Conservation (phyloP, 73 alveolate species). For the Blepharisma stoltei region DNA sequence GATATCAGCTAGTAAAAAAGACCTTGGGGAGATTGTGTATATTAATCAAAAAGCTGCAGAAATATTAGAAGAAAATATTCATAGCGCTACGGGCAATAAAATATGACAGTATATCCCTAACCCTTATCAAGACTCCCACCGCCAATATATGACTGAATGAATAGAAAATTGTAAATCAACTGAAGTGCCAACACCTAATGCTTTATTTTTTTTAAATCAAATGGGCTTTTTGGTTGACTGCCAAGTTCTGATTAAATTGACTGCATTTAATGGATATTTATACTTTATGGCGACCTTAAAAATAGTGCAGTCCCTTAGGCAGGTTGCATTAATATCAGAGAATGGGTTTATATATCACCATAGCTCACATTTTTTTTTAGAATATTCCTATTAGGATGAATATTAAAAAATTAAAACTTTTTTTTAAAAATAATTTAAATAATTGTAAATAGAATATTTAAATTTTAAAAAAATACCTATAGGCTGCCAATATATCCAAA, state of each 20-base stretch:
- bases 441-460: too few species aligned
- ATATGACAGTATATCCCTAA: not conserved
- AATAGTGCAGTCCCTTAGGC: not conserved
- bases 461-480: too few species aligned
- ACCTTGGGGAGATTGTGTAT: not conserved
- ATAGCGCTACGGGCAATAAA: not conserved
- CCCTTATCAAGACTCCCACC: not conserved
- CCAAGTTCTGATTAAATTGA: not conserved
- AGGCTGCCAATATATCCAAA: too few species aligned
- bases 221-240: slow-evolving; percentile 18
- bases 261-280: not conserved
- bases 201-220: slow-evolving; percentile 3
- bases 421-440: too few species aligned
- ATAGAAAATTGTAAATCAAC: not conserved
- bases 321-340: not conserved
- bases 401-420: too few species aligned
- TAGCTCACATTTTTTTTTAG: not conserved
- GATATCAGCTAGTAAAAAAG: not conserved
- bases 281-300: not conserved
- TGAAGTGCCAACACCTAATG: not conserved
- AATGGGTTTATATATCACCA: slow-evolving; percentile 1
- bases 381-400: too few species aligned
- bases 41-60: not conserved
- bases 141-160: not conserved
- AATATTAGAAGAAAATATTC: not conserved